A percentile compares a stretch with the other conserved stretches of the same genome.
phyloP scores from a whole-genome alignment of 2,329 filamentous ascomycete genomes.

The Ploettnerulaceae sp. region DNA sequence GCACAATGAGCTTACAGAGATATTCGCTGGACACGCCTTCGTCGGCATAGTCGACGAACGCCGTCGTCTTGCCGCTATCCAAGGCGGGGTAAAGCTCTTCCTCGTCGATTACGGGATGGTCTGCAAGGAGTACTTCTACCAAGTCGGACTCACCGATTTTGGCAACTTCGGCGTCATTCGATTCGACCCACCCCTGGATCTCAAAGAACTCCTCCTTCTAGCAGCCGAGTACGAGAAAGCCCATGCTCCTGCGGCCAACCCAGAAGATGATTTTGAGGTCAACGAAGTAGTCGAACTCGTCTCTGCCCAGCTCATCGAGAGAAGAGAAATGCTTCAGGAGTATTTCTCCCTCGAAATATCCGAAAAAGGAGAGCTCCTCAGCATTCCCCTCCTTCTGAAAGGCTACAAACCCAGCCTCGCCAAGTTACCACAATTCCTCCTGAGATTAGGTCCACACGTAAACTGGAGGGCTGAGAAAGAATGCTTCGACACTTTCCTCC shows the following conservation, averaged over 20 bases:
- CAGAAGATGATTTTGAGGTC: slow-evolving; percentile 55
- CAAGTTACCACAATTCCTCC: slow-evolving; percentile 84
- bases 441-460: slow-evolving; percentile 82
- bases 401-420: slow-evolving; percentile 81
- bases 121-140: slow-evolving; percentile 90
- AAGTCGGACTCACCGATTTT: slow-evolving; percentile 90
- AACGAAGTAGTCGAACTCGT: slow-evolving; percentile 62
- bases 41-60: slow-evolving; percentile 87
- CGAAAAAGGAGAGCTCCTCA: slow-evolving; percentile 67
- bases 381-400: slow-evolving; percentile 80
- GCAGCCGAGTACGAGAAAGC: slow-evolving; percentile 66
- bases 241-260: slow-evolving; percentile 30
- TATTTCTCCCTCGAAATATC: slow-evolving; percentile 89
- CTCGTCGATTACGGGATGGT: slow-evolving; percentile 88
- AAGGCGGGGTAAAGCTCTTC: slow-evolving; percentile 87
- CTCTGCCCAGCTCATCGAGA: slow-evolving; percentile 62
- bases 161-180: slow-evolving; percentile 85
- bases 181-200: slow-evolving; percentile 69
- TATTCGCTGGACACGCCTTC: slow-evolving; percentile 84
- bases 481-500: slow-evolving; percentile 82
- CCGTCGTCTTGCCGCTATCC: slow-evolving; percentile 84
- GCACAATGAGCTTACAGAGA: slow-evolving; percentile 81
- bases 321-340: slow-evolving; percentile 81
- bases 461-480: slow-evolving; percentile 79
- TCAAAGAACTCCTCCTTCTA: slow-evolving; percentile 66